Base-by-base conservation (phyloP, 768 basidiomycete species). In the Galerina sulciceps region DNA sequence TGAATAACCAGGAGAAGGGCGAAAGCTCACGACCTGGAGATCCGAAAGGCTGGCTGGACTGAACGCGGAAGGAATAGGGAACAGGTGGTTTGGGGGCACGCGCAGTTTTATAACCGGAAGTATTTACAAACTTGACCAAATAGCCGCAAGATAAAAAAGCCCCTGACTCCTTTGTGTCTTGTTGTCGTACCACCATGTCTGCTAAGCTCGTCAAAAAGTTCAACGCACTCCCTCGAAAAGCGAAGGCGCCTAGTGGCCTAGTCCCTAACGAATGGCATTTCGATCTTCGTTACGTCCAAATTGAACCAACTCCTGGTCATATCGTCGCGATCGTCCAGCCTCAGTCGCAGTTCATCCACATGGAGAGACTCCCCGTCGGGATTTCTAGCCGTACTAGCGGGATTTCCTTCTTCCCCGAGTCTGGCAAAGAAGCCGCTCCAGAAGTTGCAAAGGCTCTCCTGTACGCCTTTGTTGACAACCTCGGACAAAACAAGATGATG, bases 261-360 rank as follows among this genome's bases (percentile, higher is more conserved):
- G 67, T 68, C 2, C 54, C 70, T 8, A 73, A 73, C 50, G 57
- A 69, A 53, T 76, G 75, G 74, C 69, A 75, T 53, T 76, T 76
- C 31, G 74, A 76, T 42, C 36, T 75, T 17, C 72, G 75, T 13
- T 76, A 69, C 56, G 55, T 76, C 4, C 66, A 68, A 3, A 53
- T 76, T 20, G 67, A 74, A 22, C 75, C 73, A n/a, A 57, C 40
- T 13, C 71, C 72, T 2, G 62, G 67, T 1, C 74, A 73, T 56
- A 43, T 71, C 26, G 57, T 75, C 45, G 67, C 67, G 31, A 43
- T 75, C 17, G 42, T 72, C 38, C 71, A 74, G 51, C 71, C 70
- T 3, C 67, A 69, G 14, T 68, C 67, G 38, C 51, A 50, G 0
- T 71, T 58, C 34, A 53, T 69, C 26, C 67, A 72, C 37, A 55